A percentile compares a stretch with the other conserved stretches of the same genome.
phyloP scores from a whole-genome alignment of 345 rosid genomes.

The Dipteronia dyeriana region DNA sequence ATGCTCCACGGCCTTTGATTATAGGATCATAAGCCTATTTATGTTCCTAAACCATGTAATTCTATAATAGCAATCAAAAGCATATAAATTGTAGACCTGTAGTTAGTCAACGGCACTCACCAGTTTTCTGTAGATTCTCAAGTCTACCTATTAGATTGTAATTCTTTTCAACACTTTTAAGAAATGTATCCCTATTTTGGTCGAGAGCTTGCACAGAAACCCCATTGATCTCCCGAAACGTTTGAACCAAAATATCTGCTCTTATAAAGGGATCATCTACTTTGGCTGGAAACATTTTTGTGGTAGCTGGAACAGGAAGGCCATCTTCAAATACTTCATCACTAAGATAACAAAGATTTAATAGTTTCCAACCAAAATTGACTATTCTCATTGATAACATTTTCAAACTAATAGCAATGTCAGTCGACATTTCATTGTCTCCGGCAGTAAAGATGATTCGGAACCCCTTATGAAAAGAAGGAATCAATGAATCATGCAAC shows the following conservation, averaged over 20 bases:
- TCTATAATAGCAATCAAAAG: neutral
- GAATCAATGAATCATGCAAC: slow-evolving; percentile 84
- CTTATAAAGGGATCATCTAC: slow-evolving; percentile 91
- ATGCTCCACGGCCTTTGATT: neutral
- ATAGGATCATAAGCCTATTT: neutral
- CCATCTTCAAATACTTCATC: slow-evolving; percentile 48
- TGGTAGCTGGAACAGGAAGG: slow-evolving; percentile 42
- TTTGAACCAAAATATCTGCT: slow-evolving; percentile 80
- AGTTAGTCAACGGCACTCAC: slow-evolving; percentile 34
- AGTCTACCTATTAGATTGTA: slow-evolving; percentile 58
- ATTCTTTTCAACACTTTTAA: slow-evolving; percentile 61
- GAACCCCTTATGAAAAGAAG: slow-evolving; percentile 71
- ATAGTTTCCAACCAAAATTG: slow-evolving; percentile 75
- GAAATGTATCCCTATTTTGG: slow-evolving; percentile 48
- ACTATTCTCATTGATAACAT: slow-evolving; percentile 72
- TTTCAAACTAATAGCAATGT: slow-evolving; percentile 58
- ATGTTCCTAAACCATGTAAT: neutral
- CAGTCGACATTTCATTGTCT: slow-evolving; percentile 47
- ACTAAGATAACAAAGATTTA: slow-evolving; percentile 71
- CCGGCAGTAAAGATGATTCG: slow-evolving; percentile 44
- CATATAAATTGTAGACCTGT: neutral
- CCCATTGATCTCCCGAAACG: slow-evolving; percentile 73
- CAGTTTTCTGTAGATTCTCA: slow-evolving; percentile 62
- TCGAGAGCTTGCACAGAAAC: slow-evolving; percentile 50
- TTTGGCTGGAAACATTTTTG: slow-evolving; percentile 85